These are phyloP conservation scores for Wickerhamiella spandovensis DNA, from an alignment of 805 yeast species.

Conservation along the genomic window DNA sequence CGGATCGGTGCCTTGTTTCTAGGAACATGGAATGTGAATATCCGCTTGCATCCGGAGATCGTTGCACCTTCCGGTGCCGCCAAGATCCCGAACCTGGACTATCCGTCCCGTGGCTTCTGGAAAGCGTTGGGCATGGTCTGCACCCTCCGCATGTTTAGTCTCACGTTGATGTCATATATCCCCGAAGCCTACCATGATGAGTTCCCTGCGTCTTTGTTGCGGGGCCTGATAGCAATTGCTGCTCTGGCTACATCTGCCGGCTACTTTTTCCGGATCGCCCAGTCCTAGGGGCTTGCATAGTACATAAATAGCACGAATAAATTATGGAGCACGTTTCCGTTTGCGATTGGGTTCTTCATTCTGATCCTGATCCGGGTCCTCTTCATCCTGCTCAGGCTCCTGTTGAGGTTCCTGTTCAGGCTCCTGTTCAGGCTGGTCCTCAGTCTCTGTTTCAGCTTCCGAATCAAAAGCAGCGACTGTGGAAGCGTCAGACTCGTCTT, in stretches of 20 bases:
- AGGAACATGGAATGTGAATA: background rate
- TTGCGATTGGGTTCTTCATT: background rate
- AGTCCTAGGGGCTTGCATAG: background rate
- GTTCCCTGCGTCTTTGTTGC: background rate
- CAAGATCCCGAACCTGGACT: background rate
- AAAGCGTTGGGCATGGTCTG: background rate
- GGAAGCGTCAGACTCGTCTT: too few species aligned
- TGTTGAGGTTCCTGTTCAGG: too few species aligned
- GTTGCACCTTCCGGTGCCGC: background rate
- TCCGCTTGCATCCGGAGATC: background rate
- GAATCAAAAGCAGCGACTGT: too few species aligned
- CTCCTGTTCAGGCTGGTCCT: too few species aligned
- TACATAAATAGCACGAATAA: background rate
- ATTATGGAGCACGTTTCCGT: background rate
- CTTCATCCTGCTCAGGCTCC: too few species aligned
- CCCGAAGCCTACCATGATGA: background rate
- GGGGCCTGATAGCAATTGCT: background rate
- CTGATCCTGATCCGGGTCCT: too few species aligned
- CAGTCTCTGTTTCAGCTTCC: too few species aligned
- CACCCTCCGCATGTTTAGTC: background rate
- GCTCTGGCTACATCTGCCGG: background rate
- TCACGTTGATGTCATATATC: background rate
- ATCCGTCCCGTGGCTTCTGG: background rate
- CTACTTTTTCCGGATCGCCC: background rate
- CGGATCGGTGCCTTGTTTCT: background rate